Percentiles rank a stretch among this genome's conserved stretches.
Conservation (phyloP, 1,139 yeast species). For the Torulaspora pretoriensis region DNA sequence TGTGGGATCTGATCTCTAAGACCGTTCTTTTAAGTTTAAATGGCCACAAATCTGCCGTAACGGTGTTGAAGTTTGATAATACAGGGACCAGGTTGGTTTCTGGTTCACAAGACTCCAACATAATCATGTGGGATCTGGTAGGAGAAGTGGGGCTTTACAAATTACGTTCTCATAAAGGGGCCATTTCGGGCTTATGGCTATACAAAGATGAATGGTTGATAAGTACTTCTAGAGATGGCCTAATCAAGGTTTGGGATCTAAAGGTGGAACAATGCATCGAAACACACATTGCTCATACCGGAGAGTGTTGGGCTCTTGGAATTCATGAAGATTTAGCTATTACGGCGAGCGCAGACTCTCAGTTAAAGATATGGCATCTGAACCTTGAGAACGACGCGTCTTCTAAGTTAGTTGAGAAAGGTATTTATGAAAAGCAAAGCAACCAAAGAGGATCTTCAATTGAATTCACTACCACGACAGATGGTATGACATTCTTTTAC, state of each 20-base stretch:
- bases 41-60: conserved; percentile 80
- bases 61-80: conserved; percentile 62
- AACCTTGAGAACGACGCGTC: conserved; percentile 54
- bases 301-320: conserved; percentile 87
- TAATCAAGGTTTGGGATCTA: conserved; percentile 89
- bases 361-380: conserved; percentile 76
- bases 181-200: conserved; percentile 68
- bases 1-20: conserved; percentile 87
- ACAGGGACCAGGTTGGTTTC: conserved; percentile 83
- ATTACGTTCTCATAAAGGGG: conserved; percentile 84
- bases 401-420: conserved; percentile 54
- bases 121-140: conserved; percentile 92
- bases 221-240: conserved; percentile 82
- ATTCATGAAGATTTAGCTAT: conserved; percentile 45
- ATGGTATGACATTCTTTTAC: conserved; percentile 50
- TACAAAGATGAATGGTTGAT: conserved; percentile 66
- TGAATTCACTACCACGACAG: conserved; percentile 45
- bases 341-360: conserved; percentile 78
- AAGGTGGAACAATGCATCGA: conserved; percentile 86
- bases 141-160: conserved; percentile 86
- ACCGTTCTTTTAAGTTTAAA: conserved; percentile 74
- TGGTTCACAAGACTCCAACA: conserved; percentile 79
- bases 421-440: conserved; percentile 72
- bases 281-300: conserved; percentile 89
- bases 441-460: conserved; percentile 68